A percentile compares a stretch with the other conserved stretches of the same genome.
Evolutionary conservation across 805 yeast species (phyloP).

Genomic region (Tetrapisispora namnaoensis): DNA sequence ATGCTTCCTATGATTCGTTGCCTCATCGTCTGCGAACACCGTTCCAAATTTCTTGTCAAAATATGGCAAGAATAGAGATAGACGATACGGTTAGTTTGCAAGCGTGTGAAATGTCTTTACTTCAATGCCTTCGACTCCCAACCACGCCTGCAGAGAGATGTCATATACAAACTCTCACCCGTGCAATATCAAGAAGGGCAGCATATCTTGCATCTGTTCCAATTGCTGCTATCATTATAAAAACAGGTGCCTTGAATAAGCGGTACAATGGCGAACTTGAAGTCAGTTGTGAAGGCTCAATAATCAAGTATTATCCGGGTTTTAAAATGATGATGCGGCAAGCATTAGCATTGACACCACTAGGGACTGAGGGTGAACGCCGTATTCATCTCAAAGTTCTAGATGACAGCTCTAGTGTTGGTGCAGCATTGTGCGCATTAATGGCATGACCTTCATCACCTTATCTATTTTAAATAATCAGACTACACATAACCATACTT

Average conservation of each 20-base stretch:
- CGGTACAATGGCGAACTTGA: constrained; percentile 65
- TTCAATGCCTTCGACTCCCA: constrained; percentile 57
- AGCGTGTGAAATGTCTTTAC: constrained; percentile 58
- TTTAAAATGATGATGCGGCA: constrained; percentile 72
- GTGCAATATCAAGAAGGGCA: constrained; percentile 76
- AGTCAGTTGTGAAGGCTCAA: constrained; percentile 93
- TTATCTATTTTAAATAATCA: neutral
- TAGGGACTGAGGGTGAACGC: constrained; percentile 67
- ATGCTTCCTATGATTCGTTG: constrained; percentile 29
- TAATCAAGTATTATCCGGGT: constrained; percentile 88
- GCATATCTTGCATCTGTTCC: constrained; percentile 86
- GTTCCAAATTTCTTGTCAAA: constrained; percentile 72
- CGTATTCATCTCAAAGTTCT: constrained; percentile 71
- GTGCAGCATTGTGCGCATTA: constrained; percentile 88
- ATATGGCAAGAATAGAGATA: constrained; percentile 72
- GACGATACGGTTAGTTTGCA: constrained; percentile 69
- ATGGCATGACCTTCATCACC: constrained; percentile 19
- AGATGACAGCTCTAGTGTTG: constrained; percentile 94
- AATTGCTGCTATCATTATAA: constrained; percentile 66
- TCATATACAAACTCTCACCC: constrained; percentile 65
- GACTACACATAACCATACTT: too few species aligned
- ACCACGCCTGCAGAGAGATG: constrained; percentile 62
- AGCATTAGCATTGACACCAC: constrained; percentile 58
- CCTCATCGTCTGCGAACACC: constrained; percentile 62
- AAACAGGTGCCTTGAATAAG: constrained; percentile 52